Evolutionary conservation across 768 basidiomycete genomes (phyloP), one percentile per base, ranked within the genome.

Genomic region (Pleurotus djamor): DNA sequence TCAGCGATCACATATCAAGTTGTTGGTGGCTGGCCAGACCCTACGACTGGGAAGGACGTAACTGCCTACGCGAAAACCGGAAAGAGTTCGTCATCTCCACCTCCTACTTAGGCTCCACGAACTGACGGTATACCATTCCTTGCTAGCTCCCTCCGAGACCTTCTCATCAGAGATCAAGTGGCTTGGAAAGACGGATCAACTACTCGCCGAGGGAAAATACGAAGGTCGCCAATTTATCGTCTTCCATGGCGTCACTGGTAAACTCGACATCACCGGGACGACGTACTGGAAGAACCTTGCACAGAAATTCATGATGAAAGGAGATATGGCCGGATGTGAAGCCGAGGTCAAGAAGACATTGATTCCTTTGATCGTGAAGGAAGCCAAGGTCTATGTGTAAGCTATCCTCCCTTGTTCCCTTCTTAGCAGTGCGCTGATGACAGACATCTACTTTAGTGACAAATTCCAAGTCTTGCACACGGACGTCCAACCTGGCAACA

Each of bases 11-110:
- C 49, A 17, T 51, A 51, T 32, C 17, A n/a, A 5, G 49, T 51
- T n/a, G 49, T 21, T 32, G 49, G 49, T 7, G 21, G 49, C 8
- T 51, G 49, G 49, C 49, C 49, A n/a, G 49, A 51, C 32, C 49
- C 49, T 4, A 21, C 49, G 17, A 51, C 49, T 13, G 49, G 32
- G 5, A 32, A 28, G n/a, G 12, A 32, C 2, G 49, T 51, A 3
- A 51, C 49, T 13, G 49, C 49, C n/a, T 51, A 51, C 34, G 49
- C 49, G 7, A 51, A 51, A 34, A 51, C 49, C 14, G 49, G 49
- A 8, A 28, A 21, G 33, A 33, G 49, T 51, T 21, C 45, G 45
- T 14, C 21, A 28, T 28, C 45, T 48, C 16, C 16, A 6, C 5
- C 33, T n/a, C 5, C 17, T 8, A 21, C 33, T 9, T 48, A 28